Evolutionary conservation across 768 basidiomycete species (phyloP).

Genomic region (Suillus subaureus): DNA sequence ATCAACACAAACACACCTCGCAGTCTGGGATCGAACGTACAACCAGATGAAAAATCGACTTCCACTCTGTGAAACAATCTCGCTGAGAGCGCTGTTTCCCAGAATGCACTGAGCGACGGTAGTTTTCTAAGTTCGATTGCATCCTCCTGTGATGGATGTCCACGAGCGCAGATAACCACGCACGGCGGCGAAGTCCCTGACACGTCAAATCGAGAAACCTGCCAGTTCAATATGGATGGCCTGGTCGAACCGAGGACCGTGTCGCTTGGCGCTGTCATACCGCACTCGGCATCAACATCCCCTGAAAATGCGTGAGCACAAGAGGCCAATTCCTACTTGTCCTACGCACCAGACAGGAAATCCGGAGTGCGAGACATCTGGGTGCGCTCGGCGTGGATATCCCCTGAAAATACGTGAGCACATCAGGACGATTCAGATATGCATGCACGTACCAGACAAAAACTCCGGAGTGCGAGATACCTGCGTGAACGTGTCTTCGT

Average conservation of each 20-base stretch:
- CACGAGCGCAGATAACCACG: constrained; percentile 47
- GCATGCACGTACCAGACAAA: constrained; percentile 39
- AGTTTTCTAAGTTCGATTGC: neutral
- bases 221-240: constrained; percentile 41
- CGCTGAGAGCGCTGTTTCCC: neutral
- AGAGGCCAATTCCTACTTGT: neutral
- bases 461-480: constrained; percentile 40
- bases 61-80: constrained; percentile 4
- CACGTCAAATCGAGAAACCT: constrained; percentile 47
- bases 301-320: neutral
- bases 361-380: constrained; percentile 38
- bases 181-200: constrained; percentile 38
- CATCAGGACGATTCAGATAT: neutral
- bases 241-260: constrained; percentile 13
- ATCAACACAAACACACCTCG: neutral
- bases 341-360: constrained; percentile 42
- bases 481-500: constrained; percentile 43
- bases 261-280: neutral
- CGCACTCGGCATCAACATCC: neutral
- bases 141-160: constrained; percentile 11
- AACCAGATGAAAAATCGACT: neutral
- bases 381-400: neutral
- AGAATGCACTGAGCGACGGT: neutral
- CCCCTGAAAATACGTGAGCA: neutral
- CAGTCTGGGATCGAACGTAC: neutral